A percentile compares a stretch with the other conserved stretches of the same genome.
These are phyloP conservation scores for Kurtzmaniella quercitrusa DNA, from an alignment of 1,139 yeast species.

Conservation along the genomic window DNA sequence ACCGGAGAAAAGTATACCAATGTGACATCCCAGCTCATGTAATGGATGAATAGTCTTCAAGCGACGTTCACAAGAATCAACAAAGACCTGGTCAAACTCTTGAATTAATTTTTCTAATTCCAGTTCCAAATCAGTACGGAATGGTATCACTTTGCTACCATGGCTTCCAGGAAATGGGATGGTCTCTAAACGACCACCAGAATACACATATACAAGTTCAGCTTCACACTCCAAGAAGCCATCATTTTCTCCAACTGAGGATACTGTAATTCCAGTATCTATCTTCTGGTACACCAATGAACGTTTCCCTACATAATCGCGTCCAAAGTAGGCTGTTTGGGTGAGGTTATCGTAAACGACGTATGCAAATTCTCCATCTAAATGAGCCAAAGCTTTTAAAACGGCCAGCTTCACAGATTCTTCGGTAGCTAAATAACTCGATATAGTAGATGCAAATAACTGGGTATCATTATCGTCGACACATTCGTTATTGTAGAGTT, in stretches of 20 bases:
- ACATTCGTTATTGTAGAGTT: conserved; percentile 63
- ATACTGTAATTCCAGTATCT: conserved; percentile 33
- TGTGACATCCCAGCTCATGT: conserved; percentile 23
- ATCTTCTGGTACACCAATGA: conserved; percentile 51
- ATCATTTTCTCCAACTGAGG: conserved; percentile 33
- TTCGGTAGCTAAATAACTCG: neutral
- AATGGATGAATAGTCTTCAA: conserved; percentile 58
- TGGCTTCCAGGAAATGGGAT: neutral
- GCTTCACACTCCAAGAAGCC: conserved; percentile 50
- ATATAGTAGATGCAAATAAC: conserved; percentile 21
- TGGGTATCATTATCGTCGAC: conserved; percentile 31
- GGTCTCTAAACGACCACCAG: neutral
- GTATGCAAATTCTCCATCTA: conserved; percentile 84
- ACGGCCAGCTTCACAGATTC: conserved; percentile 19
- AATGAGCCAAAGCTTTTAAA: conserved; percentile 25
- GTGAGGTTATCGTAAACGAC: conserved; percentile 38
- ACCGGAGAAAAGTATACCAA: conserved; percentile 83
- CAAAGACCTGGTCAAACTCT: conserved; percentile 4
- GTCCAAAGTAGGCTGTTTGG: conserved; percentile 61
- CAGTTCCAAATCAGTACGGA: neutral
- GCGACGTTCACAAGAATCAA: conserved; percentile 44
- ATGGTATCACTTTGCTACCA: neutral
- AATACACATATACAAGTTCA: conserved; percentile 44
- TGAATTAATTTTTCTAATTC: neutral
- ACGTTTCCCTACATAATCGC: conserved; percentile 80